These are phyloP conservation scores for Dioszegia aurantiaca DNA, from an alignment of 768 basidiomycete genomes.

Conservation along the genomic window DNA sequence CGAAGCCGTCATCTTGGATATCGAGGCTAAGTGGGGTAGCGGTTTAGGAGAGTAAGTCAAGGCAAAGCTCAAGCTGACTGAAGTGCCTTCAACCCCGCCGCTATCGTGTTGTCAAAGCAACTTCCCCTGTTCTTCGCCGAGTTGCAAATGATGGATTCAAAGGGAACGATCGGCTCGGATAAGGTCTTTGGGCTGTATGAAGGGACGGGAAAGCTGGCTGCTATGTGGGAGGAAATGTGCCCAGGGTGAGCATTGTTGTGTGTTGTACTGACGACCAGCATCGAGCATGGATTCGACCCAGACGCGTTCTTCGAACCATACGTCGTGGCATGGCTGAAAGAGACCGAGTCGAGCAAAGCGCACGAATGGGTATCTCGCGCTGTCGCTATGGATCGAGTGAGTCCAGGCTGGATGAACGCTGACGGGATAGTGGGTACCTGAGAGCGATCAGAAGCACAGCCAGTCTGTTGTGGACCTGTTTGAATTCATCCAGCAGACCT, in stretches of 20 bases:
- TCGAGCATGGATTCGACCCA: constrained; percentile 48
- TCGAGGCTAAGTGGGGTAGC: constrained; percentile 37
- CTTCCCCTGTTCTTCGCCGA: constrained; percentile 51
- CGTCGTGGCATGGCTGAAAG: constrained; percentile 47
- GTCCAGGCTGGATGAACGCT: constrained; percentile 13
- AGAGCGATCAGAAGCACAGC: constrained; percentile 42
- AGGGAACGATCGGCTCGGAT: constrained; percentile 34
- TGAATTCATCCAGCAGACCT: constrained; percentile 44
- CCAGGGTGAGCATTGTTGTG: constrained; percentile 29
- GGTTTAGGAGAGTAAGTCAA: constrained; percentile 40
- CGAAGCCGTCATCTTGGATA: constrained; percentile 35
- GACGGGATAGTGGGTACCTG: constrained; percentile 45
- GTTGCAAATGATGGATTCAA: constrained; percentile 44
- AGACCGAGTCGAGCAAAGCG: constrained; percentile 44
- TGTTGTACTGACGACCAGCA: constrained; percentile 18
- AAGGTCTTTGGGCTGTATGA: constrained; percentile 48
- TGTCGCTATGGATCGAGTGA: constrained; percentile 49
- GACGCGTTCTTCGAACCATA: constrained; percentile 52
- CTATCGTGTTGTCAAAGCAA: constrained; percentile 48
- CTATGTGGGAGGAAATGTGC: constrained; percentile 48
- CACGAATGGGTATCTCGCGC: constrained; percentile 50
- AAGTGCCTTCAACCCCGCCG: constrained; percentile 41
- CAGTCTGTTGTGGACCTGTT: constrained; percentile 52
- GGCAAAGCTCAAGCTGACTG: not conserved
- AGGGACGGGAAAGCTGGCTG: constrained; percentile 32